Base-by-base conservation (phyloP, 345 rosid species). In the Eucalyptus guilfoylei region DNA sequence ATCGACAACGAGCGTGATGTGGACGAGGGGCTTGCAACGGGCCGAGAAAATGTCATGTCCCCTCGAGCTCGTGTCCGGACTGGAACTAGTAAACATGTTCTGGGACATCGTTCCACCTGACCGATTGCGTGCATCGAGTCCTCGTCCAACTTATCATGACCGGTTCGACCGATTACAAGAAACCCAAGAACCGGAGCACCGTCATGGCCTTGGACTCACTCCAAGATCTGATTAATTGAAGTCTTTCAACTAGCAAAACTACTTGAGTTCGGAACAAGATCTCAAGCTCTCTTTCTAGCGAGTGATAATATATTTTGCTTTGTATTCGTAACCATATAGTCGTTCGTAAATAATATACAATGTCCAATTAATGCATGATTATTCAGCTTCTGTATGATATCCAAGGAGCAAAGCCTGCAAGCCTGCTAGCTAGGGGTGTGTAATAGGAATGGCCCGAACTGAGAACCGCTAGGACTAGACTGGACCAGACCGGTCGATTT, bases 11-110 rank as follows among this genome's bases (percentile, higher is more conserved):
- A 9, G 92, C 95, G 8, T 92, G 94, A 15, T 93, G 96, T 12
- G 95, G 94, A 17, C 92, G 90, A 88, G 93, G 96, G 49, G 92
- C 94, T 6, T 91, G 87, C 86, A 94, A 92, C 80, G 95, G 96
- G n/a, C 49, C 90, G 4, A 94, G 94, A 44, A 45, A 89, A 15
- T 93, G 96, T 90, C 93, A 89, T 21, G 6, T 47, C 15, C 87
- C 87, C 11, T 93, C 93, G 32, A 93, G 89, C 87, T 55, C 91
- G 90, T 93, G 96, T 90, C 92, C 92, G 1, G 72, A 94, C 89
- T 89, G 96, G 81, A 89, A 93, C 44, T 26, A 55, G 6, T 93
- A 6, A 49, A 91, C 88, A 93, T 76, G 14, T 94, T 92, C 52
- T 93, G 93, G 92, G 96, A 94, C 85, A 37, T 16, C 92, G 45